Base-by-base conservation (phyloP, 441 rosid species). In the Lepidium campestre region DNA sequence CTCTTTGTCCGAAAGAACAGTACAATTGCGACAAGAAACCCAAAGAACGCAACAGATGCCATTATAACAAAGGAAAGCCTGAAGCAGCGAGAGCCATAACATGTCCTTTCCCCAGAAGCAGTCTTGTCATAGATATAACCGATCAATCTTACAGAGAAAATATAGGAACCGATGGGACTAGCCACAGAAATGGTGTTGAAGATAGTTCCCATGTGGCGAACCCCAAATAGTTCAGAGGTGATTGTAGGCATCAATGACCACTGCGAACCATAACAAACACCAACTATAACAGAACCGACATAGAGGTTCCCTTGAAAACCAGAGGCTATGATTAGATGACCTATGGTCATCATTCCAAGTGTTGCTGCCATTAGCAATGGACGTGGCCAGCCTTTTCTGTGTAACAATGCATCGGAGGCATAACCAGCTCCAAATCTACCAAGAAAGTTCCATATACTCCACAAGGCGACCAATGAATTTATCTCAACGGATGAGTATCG, bases 221-320 rank as follows among this genome's bases (percentile, higher is more conserved):
- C 82, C 1, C 96, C 91, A 4, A 85, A 86, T 49, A 88, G 68
- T 72, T 91, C 90, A 2, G 90, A 84, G 6, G 82, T 67, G 63
- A 88, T 86, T 15, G 93, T 82, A 3, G 91, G 91, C 89, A 91
- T 84, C 60, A 88, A 48, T 2, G 96, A 86, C 97, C 93, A 86
- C 19, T 88, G 97, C 4, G 90, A 84, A 20, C 96, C 97, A 32
- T 85, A 91, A 58, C 84, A 85, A 58, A 85, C 81, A 5, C 97
- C 93, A 15, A 85, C 86, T 56, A 88, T 55, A 35, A 87, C 63
- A 5, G 86, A 82, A 57, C 90, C 90, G 0, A 72, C 65, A 37
- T 84, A 85, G 15, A 87, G 72, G 34, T 84, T 79, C 22, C 88
- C 78, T 20, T 66, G 75, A 40, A 82, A 75, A 46, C 89, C 91